These are phyloP conservation scores for Metschnikowia vanudenii DNA, from an alignment of 805 yeast species.

Conservation along the genomic window DNA sequence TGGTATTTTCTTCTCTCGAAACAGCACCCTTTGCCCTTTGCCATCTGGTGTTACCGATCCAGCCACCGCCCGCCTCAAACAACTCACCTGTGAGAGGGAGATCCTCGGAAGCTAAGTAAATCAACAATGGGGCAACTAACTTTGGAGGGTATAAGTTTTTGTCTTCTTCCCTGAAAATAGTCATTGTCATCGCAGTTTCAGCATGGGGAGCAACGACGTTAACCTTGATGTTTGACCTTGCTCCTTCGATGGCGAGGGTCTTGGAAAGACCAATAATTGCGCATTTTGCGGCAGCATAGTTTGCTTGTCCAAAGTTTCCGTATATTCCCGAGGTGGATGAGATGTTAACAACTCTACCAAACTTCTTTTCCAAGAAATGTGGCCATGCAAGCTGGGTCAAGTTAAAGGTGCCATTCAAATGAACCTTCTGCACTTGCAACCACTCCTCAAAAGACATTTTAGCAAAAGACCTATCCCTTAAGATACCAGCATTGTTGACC, in stretches of 20 bases:
- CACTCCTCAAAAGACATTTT: constrained; percentile 86
- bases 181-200: constrained; percentile 94
- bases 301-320: constrained; percentile 97
- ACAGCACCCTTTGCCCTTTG: constrained; percentile 88
- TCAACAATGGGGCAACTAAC: constrained; percentile 87
- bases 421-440: constrained; percentile 78
- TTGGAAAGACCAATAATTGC: constrained; percentile 83
- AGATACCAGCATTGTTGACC: constrained; percentile 91
- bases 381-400: constrained; percentile 94
- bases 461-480: constrained; percentile 82
- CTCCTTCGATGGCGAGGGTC: constrained; percentile 90
- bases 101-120: constrained; percentile 72
- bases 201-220: constrained; percentile 96
- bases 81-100: constrained; percentile 73
- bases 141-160: constrained; percentile 81
- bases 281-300: constrained; percentile 90
- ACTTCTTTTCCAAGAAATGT: constrained; percentile 68
- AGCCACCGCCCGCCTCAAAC: constrained; percentile 94
- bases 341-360: constrained; percentile 83
- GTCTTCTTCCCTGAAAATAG: constrained; percentile 78
- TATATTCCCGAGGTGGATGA: constrained; percentile 96
- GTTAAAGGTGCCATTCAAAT: constrained; percentile 75
- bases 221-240: constrained; percentile 67
- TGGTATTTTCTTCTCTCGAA: constrained; percentile 48
- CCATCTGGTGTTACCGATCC: constrained; percentile 95